Conservation (phyloP, 345 rosid species). For the Eucalyptus leucophloia region DNA sequence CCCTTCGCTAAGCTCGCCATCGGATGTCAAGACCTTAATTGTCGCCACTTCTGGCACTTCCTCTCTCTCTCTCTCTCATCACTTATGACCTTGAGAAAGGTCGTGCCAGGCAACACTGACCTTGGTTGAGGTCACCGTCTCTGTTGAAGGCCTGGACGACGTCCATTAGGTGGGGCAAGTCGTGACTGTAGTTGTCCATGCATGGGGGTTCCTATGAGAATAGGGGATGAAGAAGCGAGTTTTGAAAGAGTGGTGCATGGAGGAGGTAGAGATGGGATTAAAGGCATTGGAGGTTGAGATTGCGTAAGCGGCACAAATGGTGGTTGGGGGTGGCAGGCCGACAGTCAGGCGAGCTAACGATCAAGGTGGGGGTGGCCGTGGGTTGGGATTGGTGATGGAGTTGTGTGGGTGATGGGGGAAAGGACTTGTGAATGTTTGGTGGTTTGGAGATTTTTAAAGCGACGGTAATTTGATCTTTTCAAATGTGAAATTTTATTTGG, state of each 20-base stretch:
- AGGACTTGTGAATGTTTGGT: background rate
- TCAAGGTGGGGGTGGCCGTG: background rate
- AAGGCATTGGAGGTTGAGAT: background rate
- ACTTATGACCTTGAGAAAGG: background rate
- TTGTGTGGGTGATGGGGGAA: background rate
- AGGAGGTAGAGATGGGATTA: background rate
- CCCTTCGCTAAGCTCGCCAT: background rate
- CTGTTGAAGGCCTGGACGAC: background rate
- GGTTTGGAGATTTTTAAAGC: background rate
- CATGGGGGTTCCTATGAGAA: background rate
- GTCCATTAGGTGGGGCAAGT: background rate
- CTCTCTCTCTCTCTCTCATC: background rate
- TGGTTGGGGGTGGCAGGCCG: background rate
- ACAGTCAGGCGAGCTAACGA: background rate
- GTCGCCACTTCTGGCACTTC: background rate
- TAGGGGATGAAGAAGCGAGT: background rate
- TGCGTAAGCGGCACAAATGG: background rate
- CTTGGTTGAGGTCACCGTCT: background rate
- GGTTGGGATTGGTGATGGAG: background rate
- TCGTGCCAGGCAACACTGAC: background rate
- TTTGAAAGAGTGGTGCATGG: background rate
- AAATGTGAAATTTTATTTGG: background rate
- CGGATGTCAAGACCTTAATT: background rate
- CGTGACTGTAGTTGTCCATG: background rate
- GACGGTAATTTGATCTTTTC: background rate